A percentile compares a stretch with the other conserved stretches of the same genome.
Evolutionary conservation across 1,139 yeast genomes (phyloP).

Genomic region (Pichia cactophila): DNA sequence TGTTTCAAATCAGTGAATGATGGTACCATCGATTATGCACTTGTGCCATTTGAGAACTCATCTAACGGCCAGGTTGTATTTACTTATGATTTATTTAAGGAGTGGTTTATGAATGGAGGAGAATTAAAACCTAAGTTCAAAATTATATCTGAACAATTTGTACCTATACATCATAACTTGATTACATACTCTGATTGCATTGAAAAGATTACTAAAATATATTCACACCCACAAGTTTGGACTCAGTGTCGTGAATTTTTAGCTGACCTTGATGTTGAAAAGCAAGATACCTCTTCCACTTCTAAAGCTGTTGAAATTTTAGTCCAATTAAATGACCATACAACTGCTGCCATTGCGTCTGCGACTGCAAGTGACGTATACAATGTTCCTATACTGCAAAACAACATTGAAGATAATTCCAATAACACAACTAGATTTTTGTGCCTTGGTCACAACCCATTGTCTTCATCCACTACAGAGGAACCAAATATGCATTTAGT

Average conservation of each 20-base stretch:
- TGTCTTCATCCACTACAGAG: neutral
- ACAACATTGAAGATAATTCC: conserved; percentile 59
- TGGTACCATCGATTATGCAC: conserved; percentile 52
- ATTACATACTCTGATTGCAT: conserved; percentile 43
- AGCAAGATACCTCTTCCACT: conserved; percentile 68
- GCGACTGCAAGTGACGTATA: conserved; percentile 58
- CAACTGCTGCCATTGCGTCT: conserved; percentile 50
- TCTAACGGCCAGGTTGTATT: conserved; percentile 89
- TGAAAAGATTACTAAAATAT: conserved; percentile 45
- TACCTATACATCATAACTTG: conserved; percentile 73
- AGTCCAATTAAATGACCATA: conserved; percentile 28
- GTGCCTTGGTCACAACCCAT: conserved; percentile 39
- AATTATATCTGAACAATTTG: conserved; percentile 74
- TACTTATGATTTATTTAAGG: conserved; percentile 75
- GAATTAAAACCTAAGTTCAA: conserved; percentile 30
- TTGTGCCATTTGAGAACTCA: conserved; percentile 92
- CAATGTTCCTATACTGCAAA: conserved; percentile 47
- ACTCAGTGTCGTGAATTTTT: conserved; percentile 70
- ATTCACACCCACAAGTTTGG: conserved; percentile 98
- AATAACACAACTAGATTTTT: conserved; percentile 83
- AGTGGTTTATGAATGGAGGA: conserved; percentile 38
- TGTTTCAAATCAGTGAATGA: conserved; percentile 53
- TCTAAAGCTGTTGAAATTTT: conserved; percentile 76
- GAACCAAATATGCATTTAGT: conserved; percentile 41
- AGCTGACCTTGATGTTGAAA: conserved; percentile 34